These are phyloP conservation scores for Trichoderma sp. DNA, from an alignment of 2,329 filamentous ascomycete genomes.

Conservation along the genomic window DNA sequence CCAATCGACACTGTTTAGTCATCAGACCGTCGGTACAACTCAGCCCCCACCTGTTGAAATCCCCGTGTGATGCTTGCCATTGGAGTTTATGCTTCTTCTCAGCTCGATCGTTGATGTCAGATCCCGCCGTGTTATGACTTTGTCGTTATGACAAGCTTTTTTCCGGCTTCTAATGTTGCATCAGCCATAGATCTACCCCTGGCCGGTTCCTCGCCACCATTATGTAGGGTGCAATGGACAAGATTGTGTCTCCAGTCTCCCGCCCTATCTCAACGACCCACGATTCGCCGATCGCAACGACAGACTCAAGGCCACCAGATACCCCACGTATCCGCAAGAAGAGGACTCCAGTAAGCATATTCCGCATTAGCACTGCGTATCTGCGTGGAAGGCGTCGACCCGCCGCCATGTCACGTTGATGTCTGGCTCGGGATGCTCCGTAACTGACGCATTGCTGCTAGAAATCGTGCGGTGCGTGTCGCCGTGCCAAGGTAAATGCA, in stretches of 20 bases:
- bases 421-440: slow-evolving; percentile 9
- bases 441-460: slow-evolving; percentile 24
- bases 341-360: slow-evolving; percentile 32
- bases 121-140: not conserved
- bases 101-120: not conserved
- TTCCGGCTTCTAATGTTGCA: slow-evolving; percentile 12
- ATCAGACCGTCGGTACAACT: slow-evolving; percentile 1
- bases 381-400: not conserved
- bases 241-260: not conserved
- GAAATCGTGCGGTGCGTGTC: slow-evolving; percentile 37
- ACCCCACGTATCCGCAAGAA: slow-evolving; percentile 31
- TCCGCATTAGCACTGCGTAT: not conserved
- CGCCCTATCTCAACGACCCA: not conserved
- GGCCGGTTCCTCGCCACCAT: not conserved
- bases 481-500: slow-evolving; percentile 35
- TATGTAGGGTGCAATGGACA: slow-evolving; percentile 5
- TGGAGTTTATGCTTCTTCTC: not conserved
- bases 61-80: slow-evolving; percentile 2
- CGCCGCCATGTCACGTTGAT: slow-evolving; percentile 19
- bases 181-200: slow-evolving; percentile 7
- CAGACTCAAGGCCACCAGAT: not conserved
- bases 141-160: slow-evolving; percentile 7
- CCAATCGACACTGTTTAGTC: not conserved
- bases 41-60: slow-evolving; percentile 9
- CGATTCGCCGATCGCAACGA: not conserved